phyloP scores from a whole-genome alignment of 2,329 filamentous ascomycete species.

The Penicillium sp. region DNA sequence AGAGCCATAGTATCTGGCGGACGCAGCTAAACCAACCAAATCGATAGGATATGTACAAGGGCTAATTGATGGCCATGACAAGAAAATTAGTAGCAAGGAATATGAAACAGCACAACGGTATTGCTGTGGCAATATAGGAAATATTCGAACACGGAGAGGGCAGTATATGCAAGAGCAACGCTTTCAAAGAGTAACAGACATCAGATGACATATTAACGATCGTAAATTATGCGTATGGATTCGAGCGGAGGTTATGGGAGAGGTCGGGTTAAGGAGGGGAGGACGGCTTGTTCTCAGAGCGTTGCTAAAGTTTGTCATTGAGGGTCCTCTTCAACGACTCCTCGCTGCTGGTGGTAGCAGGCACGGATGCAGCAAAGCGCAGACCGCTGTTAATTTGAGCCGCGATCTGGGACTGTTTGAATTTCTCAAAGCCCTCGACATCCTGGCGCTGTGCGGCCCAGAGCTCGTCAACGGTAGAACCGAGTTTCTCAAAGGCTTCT shows the following conservation, averaged over 20 bases:
- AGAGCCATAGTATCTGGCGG: not conserved
- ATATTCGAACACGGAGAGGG: slow-evolving; percentile 2
- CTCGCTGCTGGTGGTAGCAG: not conserved
- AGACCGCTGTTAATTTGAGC: slow-evolving; percentile 50
- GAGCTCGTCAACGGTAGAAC: slow-evolving; percentile 51
- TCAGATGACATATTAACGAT: not conserved
- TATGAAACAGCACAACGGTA: not conserved
- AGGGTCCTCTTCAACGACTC: not conserved
- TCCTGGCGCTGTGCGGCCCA: slow-evolving; percentile 48
- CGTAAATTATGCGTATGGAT: not conserved
- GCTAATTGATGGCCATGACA: not conserved
- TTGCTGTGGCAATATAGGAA: not conserved
- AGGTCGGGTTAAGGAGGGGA: slow-evolving; percentile 6
- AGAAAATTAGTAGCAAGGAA: not conserved
- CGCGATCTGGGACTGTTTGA: slow-evolving; percentile 51
- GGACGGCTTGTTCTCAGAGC: slow-evolving; percentile 10
- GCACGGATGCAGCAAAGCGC: slow-evolving; percentile 8
- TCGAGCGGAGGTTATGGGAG: not conserved
- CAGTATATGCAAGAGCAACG: not conserved
- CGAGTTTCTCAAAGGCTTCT: slow-evolving; percentile 48
- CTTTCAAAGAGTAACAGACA: not conserved
- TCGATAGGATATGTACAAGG: slow-evolving; percentile 3
- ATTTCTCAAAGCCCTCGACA: slow-evolving; percentile 48
- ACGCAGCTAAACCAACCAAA: not conserved
- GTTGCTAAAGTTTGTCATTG: not conserved